Evolutionary conservation across 305 asterid species (phyloP), one percentile per base, ranked within the genome.

Genomic region (Rubia balearica): DNA sequence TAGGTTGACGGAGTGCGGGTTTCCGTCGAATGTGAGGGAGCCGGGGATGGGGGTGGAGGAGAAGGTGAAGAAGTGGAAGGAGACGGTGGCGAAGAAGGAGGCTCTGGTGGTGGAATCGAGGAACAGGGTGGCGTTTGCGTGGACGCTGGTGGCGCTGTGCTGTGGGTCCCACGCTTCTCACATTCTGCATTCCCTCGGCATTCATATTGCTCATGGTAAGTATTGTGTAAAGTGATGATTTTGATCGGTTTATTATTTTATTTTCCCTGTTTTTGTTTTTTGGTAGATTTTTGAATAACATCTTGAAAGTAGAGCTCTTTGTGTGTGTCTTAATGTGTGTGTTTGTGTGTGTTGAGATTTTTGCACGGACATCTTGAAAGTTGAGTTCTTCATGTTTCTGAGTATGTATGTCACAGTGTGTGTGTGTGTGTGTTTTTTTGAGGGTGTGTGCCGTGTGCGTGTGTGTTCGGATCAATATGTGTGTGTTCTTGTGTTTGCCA

Each of bases 61-160:
- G 68, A 93, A 93, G 83, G 95, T 93, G 85, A 81, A 81, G 74
- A 93, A 89, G 79, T 93, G 98, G 98, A 90, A 82, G 84, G 96
- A 85, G 78, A 82, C 80, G 76, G 89, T 88, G 87, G 86, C 81
- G 81, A 91, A 80, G 88, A 93, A 93, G 85, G 96, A 93, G 38
- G 89, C 77, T 63, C 57, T 93, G 90, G 84, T 93, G 27, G 79
- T 84, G 57, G 86, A 88, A 84, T 88, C 96, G 72, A 78, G 95
- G 72, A 89, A 87, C 6, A 79, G 95, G 1, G 96, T 91, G 80
- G 89, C 88, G 41, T 89, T 89, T 78, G 95, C 98, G 69, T 94
- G 97, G 98, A 87, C 97, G 42, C 81, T 91, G 81, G 97, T 94
- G 74, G 96, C 97, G 46, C 79, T 94, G 65, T 91, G 98, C 81